Conservation (phyloP, 2,329 filamentous ascomycete genomes). For the Aspergillus sp. region DNA sequence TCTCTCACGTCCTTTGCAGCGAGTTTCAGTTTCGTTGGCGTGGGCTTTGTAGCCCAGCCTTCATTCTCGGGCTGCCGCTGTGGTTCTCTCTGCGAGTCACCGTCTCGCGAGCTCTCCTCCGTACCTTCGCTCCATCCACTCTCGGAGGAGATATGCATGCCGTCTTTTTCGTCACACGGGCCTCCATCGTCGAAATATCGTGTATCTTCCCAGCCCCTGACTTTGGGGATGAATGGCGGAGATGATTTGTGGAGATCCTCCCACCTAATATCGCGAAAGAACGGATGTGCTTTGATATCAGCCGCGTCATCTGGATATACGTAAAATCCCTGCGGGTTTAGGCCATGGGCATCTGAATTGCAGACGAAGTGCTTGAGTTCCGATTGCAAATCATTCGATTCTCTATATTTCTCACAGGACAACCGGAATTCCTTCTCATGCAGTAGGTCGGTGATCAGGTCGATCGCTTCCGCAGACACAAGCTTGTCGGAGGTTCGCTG, state of each 20-base stretch:
- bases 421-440: constrained; percentile 72
- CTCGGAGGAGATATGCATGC: constrained; percentile 13
- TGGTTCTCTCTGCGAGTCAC: not conserved
- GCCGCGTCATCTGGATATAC: constrained; percentile 82
- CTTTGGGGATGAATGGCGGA: constrained; percentile 77
- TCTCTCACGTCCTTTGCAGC: constrained; percentile 37
- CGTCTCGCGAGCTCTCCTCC: constrained; percentile 1
- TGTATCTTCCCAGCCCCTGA: constrained; percentile 68
- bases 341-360: constrained; percentile 30
- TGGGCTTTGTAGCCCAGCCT: not conserved
- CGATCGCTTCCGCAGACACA: constrained; percentile 69
- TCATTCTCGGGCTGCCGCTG: constrained; percentile 1
- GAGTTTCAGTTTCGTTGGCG: constrained; percentile 20
- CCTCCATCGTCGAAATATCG: constrained; percentile 86
- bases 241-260: constrained; percentile 65
- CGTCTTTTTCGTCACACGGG: constrained; percentile 39
- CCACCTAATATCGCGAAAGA: constrained; percentile 81
- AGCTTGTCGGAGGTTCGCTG: constrained; percentile 50
- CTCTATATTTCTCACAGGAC: constrained; percentile 70
- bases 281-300: constrained; percentile 85
- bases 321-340: constrained; percentile 53
- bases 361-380: constrained; percentile 29
- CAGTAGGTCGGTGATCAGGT: constrained; percentile 71
- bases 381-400: constrained; percentile 54
- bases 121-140: constrained; percentile 6